A percentile compares a stretch with the other conserved stretches of the same genome.
These are phyloP conservation scores for Cutaneotrichosporon sp. DNA, from an alignment of 1,284 basidiomycete genomes.

Conservation along the genomic window DNA sequence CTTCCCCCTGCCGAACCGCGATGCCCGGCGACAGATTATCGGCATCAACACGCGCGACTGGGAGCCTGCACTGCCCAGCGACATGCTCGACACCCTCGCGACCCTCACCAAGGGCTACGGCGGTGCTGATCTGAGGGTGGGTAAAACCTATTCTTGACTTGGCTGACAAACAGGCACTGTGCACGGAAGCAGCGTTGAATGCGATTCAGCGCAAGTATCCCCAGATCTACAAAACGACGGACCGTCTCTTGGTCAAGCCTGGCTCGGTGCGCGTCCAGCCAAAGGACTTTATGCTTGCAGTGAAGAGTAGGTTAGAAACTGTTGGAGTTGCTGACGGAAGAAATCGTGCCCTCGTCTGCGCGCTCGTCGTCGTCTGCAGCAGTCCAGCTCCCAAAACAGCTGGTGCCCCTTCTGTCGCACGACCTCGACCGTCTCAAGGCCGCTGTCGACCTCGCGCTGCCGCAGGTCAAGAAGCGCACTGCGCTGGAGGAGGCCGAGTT, in stretches of 20 bases:
- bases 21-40: slow-evolving; percentile 83
- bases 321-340: slow-evolving; percentile 49
- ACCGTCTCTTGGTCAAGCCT: slow-evolving; percentile 78
- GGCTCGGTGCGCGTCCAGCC: slow-evolving; percentile 80
- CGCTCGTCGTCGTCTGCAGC: slow-evolving; percentile 82
- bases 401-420: slow-evolving; percentile 70
- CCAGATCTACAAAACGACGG: slow-evolving; percentile 90
- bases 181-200: slow-evolving; percentile 94
- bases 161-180: slow-evolving; percentile 63
- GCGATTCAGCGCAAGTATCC: slow-evolving; percentile 95
- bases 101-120: slow-evolving; percentile 95
- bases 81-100: slow-evolving; percentile 66
- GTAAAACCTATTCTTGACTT: slow-evolving; percentile 35
- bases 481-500: slow-evolving; percentile 92
- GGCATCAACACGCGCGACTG: slow-evolving; percentile 87
- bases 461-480: slow-evolving; percentile 65
- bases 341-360: slow-evolving; percentile 88
- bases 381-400: slow-evolving; percentile 74
- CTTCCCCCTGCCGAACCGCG: slow-evolving; percentile 81
- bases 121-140: slow-evolving; percentile 87
- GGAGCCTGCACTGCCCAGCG: slow-evolving; percentile 71
- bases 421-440: slow-evolving; percentile 66
- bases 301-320: slow-evolving; percentile 68
- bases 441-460: slow-evolving; percentile 65
- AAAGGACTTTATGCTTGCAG: slow-evolving; percentile 94